phyloP scores from a whole-genome alignment of 2,329 filamentous ascomycete species.

The Sarocladiaceae sp. region DNA sequence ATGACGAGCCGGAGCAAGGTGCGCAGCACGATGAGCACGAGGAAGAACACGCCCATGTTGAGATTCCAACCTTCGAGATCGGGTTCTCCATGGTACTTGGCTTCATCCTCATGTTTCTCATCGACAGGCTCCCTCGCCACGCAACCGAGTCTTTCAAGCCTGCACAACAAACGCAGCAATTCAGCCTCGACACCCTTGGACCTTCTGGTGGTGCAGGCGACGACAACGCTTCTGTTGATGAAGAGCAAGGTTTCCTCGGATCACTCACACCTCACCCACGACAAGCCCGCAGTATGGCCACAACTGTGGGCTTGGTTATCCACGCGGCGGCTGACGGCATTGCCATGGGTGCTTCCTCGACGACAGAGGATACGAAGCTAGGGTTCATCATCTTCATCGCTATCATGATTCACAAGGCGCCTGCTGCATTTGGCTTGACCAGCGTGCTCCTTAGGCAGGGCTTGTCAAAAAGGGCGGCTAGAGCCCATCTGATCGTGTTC shows the following conservation, averaged over 20 bases:
- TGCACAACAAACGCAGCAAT: conserved; percentile 70
- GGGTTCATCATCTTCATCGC: conserved; percentile 92
- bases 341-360: conserved; percentile 86
- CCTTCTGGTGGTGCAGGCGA: conserved; percentile 32
- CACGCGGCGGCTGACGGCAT: conserved; percentile 95
- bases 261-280: conserved; percentile 54
- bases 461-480: conserved; percentile 76
- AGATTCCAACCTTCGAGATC: conserved; percentile 69
- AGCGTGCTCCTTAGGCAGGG: conserved; percentile 88
- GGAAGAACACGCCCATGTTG: conserved; percentile 23
- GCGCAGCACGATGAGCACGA: conserved; percentile 32
- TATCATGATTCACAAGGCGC: conserved; percentile 96
- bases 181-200: conserved; percentile 75
- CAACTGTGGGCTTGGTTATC: conserved; percentile 91
- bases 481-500: conserved; percentile 85
- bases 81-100: conserved; percentile 82
- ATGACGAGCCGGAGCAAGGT: conserved; percentile 16
- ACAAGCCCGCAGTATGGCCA: conserved; percentile 65
- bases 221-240: conserved; percentile 43
- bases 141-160: conserved; percentile 61
- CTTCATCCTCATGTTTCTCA: conserved; percentile 94
- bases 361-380: conserved; percentile 67
- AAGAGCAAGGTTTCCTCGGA: conserved; percentile 55
- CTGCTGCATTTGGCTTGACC: conserved; percentile 90
- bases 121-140: conserved; percentile 79